Evolutionary conservation across 2,329 filamentous ascomycete species (phyloP), one percentile per base, ranked within the genome.

Genomic region (Fusarium dlaminii): DNA sequence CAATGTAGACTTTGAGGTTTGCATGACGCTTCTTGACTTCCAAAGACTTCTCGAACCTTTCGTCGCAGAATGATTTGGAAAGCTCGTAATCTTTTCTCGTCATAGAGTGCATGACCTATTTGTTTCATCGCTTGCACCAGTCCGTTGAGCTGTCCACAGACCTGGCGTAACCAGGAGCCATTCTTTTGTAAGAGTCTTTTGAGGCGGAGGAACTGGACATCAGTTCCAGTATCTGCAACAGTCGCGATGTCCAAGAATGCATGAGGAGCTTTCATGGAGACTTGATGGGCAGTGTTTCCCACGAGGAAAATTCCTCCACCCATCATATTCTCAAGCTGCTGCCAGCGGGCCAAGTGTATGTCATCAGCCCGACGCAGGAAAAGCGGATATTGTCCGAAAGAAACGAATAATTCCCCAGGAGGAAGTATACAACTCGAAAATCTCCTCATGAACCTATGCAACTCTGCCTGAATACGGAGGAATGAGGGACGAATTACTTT

Each of bases 401-500:
- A n/a, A 10, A 42, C 8, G 8, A 42, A 14, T 0, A 6, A 15
- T 10, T 2, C 6, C 14, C 39, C 22, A n/a, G 1, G 8, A 42
- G 39, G 39, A 42, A 6, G 22, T 42, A 42, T 42, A 11, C 6
- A 10, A 42, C 39, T n/a, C 0, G 39, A n/a, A 42, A 42, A 22
- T 15, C 39, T 42, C 8, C 39, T 22, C 39, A 42, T n/a, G 39
- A 42, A 42, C 6, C 39, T 10, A 10, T 3, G 14, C 14, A 42
- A 17, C 39, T 42, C 39, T 42, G 22, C 39, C 14, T 11, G 14
- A n/a, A 42, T 1, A n/a, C 22, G 14, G 39, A 10, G 6, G 22
- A n/a, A 42, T 17, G 39, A 42, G 22, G 39, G 39, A 42, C 39
- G 39, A 42, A 42, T 22, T 17, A 42, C 39, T 5, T 9, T 1